A percentile compares a stretch with the other conserved stretches of the same genome.
Evolutionary conservation across 2,329 filamentous ascomycete genomes (phyloP).

Genomic region (Ophiostoma fasciatum): DNA sequence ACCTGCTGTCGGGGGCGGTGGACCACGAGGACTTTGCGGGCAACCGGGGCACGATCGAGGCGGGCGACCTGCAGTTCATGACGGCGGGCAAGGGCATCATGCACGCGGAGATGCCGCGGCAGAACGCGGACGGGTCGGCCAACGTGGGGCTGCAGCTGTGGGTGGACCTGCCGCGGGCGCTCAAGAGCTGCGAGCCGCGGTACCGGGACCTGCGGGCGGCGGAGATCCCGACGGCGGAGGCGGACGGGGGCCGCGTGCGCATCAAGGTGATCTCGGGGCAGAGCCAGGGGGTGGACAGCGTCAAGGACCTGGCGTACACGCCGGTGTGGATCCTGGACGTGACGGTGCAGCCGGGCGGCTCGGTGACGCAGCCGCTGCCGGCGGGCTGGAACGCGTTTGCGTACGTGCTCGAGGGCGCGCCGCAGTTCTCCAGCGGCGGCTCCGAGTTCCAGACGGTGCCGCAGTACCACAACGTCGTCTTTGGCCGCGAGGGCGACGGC

Average conservation of each 20-base stretch:
- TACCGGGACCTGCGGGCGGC: slow-evolving; percentile 70
- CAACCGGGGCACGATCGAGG: slow-evolving; percentile 65
- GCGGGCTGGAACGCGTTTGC: slow-evolving; percentile 79
- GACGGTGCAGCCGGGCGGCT: slow-evolving; percentile 63
- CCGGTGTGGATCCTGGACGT: slow-evolving; percentile 94
- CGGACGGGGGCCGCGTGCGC: slow-evolving; percentile 57
- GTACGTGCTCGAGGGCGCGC: slow-evolving; percentile 66
- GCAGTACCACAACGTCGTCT: slow-evolving; percentile 79
- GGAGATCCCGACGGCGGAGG: slow-evolving; percentile 64
- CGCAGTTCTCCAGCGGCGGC: slow-evolving; percentile 41
- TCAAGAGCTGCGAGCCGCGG: slow-evolving; percentile 81
- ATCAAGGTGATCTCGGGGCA: slow-evolving; percentile 87
- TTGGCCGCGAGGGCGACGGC: slow-evolving; percentile 63
- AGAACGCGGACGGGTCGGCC: slow-evolving; percentile 57
- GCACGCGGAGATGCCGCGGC: slow-evolving; percentile 86
- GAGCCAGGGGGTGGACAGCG: slow-evolving; percentile 68
- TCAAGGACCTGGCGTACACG: slow-evolving; percentile 81
- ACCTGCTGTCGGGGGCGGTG: slow-evolving; percentile 69
- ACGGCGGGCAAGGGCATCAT: slow-evolving; percentile 84
- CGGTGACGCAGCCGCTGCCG: slow-evolving; percentile 60
- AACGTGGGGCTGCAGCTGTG: slow-evolving; percentile 89
- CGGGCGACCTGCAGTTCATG: slow-evolving; percentile 97
- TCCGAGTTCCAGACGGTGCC: slow-evolving; percentile 32
- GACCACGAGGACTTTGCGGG: slow-evolving; percentile 91
- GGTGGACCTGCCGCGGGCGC: slow-evolving; percentile 71